Base-by-base conservation (phyloP, 495 filamentous ascomycete species). In the Neurospora africana region DNA sequence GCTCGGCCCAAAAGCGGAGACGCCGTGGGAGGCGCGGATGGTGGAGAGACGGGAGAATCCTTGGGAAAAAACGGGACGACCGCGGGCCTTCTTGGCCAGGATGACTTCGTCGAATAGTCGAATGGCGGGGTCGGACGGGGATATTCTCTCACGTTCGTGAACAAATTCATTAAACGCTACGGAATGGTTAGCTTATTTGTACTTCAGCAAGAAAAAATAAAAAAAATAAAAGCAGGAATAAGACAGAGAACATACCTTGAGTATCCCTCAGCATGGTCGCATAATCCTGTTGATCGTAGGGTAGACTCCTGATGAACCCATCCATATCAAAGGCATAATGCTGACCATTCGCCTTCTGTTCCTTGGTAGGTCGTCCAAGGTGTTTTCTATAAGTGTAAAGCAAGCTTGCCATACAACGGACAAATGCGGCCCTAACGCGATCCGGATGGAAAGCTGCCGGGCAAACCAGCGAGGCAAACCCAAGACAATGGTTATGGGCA, bases 101-200 rank as follows among this genome's bases (percentile, higher is more conserved):
- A 99, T 95, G 75, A 99, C 92, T 79, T 97, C 92, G 81, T 99
- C 95, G 79, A 99, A 99, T 30, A 99, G 86, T 70, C 93, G 89
- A 78, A 98, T 92, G 10, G 86, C 75, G 4, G 93, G 91, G 70
- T 86, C 78, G 1, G 81, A 77, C 7, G 87, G 80, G 13, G 86
- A 79, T 40, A 86, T 86, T 19, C 85, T 85, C 79, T 99, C 95
- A 39, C 95, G 89, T 68, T 97, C 93, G 78, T 96, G 93, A 76
- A 98, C 95, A 78, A 98, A 99, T 81, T 98, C 93, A 78, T 97
- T 97, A 81, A 99, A 98, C 19, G 86, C 94, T 95, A 68, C 15
- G 44, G 11, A 40, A 33, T n/a, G 13, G 58, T 76, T 10, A 73
- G 69, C 69, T 27, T 58, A 13, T 58, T 13, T 27, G 15, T n/a